A percentile compares a stretch with the other conserved stretches of the same genome.
Evolutionary conservation across 371 early-diverging fungal genomes (phyloP).

Genomic region (Circinella umbellata): DNA sequence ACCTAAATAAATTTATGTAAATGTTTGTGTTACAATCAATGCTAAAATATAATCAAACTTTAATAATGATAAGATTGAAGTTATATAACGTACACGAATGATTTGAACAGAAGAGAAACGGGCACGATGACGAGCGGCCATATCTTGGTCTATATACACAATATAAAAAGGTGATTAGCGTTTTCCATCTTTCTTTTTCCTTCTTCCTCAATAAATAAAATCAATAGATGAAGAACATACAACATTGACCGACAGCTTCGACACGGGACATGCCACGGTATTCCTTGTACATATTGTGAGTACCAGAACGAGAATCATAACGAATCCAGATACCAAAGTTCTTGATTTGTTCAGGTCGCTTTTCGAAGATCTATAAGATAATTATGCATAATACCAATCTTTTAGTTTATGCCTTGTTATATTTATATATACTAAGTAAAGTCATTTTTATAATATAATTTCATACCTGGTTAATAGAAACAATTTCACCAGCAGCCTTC

Average conservation of each 20-base stretch:
- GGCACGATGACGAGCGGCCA: slow-evolving; percentile 99
- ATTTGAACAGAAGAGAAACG: slow-evolving; percentile 98
- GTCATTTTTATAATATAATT: background rate
- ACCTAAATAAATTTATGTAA: slow-evolving; percentile 34
- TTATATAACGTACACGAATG: slow-evolving; percentile 72
- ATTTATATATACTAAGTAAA: no score
- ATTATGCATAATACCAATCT: background rate
- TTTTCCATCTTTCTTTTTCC: no score
- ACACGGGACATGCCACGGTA: slow-evolving; percentile 97
- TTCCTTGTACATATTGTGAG: slow-evolving; percentile 99
- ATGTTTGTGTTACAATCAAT: background rate
- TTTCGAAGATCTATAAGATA: slow-evolving; percentile 86
- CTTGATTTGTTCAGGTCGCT: slow-evolving; percentile 94
- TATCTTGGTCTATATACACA: slow-evolving; percentile 85
- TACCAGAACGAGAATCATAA: slow-evolving; percentile 99
- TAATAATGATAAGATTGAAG: background rate
- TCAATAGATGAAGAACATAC: slow-evolving; percentile 7
- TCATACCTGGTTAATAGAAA: slow-evolving; percentile 92
- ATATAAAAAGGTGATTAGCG: background rate
- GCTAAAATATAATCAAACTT: background rate
- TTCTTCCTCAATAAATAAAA: background rate
- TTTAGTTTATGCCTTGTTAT: no score
- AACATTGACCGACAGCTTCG: slow-evolving; percentile 96
- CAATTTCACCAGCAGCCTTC: slow-evolving; percentile 97
- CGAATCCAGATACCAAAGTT: slow-evolving; percentile 99